Evolutionary conservation across 768 basidiomycete species (phyloP).

Genomic region (Crucibulum laeve): DNA sequence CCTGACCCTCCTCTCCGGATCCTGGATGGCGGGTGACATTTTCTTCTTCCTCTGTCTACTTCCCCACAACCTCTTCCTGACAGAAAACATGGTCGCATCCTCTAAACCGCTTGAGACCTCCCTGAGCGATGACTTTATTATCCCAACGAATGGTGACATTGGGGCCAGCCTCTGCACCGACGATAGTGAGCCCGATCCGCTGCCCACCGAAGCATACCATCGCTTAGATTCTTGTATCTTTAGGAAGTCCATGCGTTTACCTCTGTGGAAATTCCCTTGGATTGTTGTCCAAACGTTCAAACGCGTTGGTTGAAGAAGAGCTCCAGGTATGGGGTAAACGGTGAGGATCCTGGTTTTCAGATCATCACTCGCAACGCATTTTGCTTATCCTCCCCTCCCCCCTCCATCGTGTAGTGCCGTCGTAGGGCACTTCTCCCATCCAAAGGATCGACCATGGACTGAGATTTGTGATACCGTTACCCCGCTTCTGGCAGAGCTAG

Average conservation of each 20-base stretch:
- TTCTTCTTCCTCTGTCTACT: neutral
- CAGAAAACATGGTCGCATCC: too few species aligned
- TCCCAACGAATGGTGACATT: conserved; percentile 52
- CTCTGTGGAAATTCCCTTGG: conserved; percentile 97
- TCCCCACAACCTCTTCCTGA: neutral
- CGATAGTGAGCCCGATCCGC: conserved; percentile 26
- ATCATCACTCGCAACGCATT: conserved; percentile 4
- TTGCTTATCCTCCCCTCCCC: conserved; percentile 10
- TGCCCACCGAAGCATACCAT: neutral
- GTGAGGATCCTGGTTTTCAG: conserved; percentile 28
- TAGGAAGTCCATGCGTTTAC: conserved; percentile 65
- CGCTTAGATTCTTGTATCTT: conserved; percentile 13
- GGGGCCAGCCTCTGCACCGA: conserved; percentile 34
- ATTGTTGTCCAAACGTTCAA: conserved; percentile 69
- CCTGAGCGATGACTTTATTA: conserved; percentile 48
- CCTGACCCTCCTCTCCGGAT: neutral
- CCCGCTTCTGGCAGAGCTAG: conserved; percentile 71
- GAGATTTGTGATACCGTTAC: conserved; percentile 68
- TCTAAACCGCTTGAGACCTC: conserved; percentile 23
- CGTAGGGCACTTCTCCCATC: conserved; percentile 86
- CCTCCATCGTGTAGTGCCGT: conserved; percentile 56
- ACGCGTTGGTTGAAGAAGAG: conserved; percentile 74
- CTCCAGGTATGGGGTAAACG: conserved; percentile 76
- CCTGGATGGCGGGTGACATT: too few species aligned
- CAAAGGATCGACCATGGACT: conserved; percentile 81